A percentile compares a stretch with the other conserved stretches of the same genome.
Evolutionary conservation across 1,284 basidiomycete genomes (phyloP).

Genomic region (Boletus mariae): DNA sequence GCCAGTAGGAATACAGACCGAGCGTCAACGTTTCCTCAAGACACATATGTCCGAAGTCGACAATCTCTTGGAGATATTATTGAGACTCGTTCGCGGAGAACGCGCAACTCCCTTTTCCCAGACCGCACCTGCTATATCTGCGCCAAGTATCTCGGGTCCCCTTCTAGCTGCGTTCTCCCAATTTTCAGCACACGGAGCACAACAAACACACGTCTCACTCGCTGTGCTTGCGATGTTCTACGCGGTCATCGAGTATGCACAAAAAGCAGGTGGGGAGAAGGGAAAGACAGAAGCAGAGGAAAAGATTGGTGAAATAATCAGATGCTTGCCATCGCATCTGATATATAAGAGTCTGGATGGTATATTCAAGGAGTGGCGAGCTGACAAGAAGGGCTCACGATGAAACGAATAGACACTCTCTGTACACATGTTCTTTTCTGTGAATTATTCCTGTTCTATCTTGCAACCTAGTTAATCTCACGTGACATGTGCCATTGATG

Average conservation of each 20-base stretch:
- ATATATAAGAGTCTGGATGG: slow-evolving; percentile 88
- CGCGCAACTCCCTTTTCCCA: slow-evolving; percentile 70
- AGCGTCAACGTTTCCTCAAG: slow-evolving; percentile 83
- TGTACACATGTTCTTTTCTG: slow-evolving; percentile 4
- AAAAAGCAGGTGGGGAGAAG: slow-evolving; percentile 62
- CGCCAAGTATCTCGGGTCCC: slow-evolving; percentile 58
- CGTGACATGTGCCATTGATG: slow-evolving; percentile 19
- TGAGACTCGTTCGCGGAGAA: slow-evolving; percentile 86
- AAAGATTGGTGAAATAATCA: slow-evolving; percentile 83
- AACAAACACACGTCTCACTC: slow-evolving; percentile 91
- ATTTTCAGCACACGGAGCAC: slow-evolving; percentile 74
- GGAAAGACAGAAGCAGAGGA: slow-evolving; percentile 72
- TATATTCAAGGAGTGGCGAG: slow-evolving; percentile 88
- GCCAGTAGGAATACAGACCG: slow-evolving; percentile 65
- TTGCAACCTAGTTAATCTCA: neutral
- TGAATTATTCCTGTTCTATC: slow-evolving; percentile 7
- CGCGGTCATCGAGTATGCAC: slow-evolving; percentile 77
- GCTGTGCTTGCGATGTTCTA: slow-evolving; percentile 89
- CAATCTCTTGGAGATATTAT: slow-evolving; percentile 85
- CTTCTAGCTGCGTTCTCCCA: slow-evolving; percentile 66
- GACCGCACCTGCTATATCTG: slow-evolving; percentile 54
- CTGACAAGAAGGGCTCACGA: slow-evolving; percentile 68
- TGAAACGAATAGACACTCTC: slow-evolving; percentile 17
- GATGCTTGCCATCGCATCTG: slow-evolving; percentile 79
- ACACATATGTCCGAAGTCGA: slow-evolving; percentile 83